Conservation (phyloP, 2,329 filamentous ascomycete genomes). For the Cercospora citrullina region DNA sequence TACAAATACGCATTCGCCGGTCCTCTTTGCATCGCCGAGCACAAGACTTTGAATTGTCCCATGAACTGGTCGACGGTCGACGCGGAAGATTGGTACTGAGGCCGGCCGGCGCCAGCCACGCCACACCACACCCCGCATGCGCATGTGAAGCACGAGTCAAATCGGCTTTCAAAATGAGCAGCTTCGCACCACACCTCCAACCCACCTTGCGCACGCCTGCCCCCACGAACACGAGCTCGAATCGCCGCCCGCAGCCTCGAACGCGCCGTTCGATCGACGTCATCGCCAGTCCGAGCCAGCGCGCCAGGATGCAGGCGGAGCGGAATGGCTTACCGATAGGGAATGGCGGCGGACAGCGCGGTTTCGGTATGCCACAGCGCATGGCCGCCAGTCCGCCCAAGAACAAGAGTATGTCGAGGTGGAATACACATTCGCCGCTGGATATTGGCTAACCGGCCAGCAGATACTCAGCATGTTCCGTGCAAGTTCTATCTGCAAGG, state of each 20-base stretch:
- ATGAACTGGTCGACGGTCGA: background rate
- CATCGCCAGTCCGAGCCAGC: slow-evolving; percentile 20
- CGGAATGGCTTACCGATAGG: slow-evolving; percentile 36
- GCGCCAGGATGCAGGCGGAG: slow-evolving; percentile 30
- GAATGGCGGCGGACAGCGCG: slow-evolving; percentile 22
- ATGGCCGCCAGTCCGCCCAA: slow-evolving; percentile 50
- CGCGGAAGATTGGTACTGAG: background rate
- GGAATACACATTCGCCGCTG: slow-evolving; percentile 3
- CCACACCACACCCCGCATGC: slow-evolving; percentile 5
- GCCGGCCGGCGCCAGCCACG: background rate
- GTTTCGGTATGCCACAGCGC: slow-evolving; percentile 31
- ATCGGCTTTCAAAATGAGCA: slow-evolving; percentile 21
- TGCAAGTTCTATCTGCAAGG: slow-evolving; percentile 99
- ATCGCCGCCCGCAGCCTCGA: slow-evolving; percentile 9
- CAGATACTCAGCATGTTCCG: slow-evolving; percentile 94
- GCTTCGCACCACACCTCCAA: slow-evolving; percentile 14
- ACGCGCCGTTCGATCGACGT: slow-evolving; percentile 27
- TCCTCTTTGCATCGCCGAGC: background rate
- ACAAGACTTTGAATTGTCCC: background rate
- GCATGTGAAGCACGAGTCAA: slow-evolving; percentile 19
- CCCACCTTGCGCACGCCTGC: slow-evolving; percentile 13
- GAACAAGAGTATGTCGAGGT: slow-evolving; percentile 46
- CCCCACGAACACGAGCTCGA: slow-evolving; percentile 16
- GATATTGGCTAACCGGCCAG: slow-evolving; percentile 24
- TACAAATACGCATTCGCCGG: slow-evolving; percentile 4